These are phyloP conservation scores for Fusarium graminum DNA, from an alignment of 2,329 filamentous ascomycete species.

Conservation along the genomic window DNA sequence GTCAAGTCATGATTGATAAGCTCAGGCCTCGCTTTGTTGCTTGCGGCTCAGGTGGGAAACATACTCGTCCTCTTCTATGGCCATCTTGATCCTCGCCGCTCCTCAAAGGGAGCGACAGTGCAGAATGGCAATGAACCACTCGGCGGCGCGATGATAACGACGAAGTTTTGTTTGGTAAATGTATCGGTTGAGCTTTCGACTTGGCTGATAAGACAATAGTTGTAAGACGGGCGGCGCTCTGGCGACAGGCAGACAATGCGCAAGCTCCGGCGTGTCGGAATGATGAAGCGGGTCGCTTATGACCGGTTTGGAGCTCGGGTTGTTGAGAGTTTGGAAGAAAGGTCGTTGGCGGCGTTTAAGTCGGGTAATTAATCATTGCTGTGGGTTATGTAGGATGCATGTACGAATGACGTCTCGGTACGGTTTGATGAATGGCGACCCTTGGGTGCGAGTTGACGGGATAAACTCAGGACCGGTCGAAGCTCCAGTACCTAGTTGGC, in stretches of 20 bases:
- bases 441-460: conserved; percentile 34
- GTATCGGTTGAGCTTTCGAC: conserved; percentile 14
- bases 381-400: conserved; percentile 36
- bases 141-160: conserved; percentile 16
- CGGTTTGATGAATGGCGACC: conserved; percentile 37
- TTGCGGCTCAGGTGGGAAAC: conserved; percentile 39
- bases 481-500: conserved; percentile 8
- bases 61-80: conserved; percentile 67
- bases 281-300: neutral
- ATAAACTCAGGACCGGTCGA: conserved; percentile 36
- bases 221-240: conserved; percentile 17
- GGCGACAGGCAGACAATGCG: neutral
- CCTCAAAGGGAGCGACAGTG: conserved; percentile 36
- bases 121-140: conserved; percentile 22
- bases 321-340: conserved; percentile 10
- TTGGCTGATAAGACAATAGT: conserved; percentile 13
- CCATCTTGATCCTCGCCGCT: conserved; percentile 58
- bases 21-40: neutral
- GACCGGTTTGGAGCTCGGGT: neutral
- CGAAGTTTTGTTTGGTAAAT: conserved; percentile 21
- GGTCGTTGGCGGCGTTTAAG: conserved; percentile 9
- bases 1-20: conserved; percentile 33
- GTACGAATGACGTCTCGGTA: conserved; percentile 47
- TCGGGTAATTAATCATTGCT: conserved; percentile 25
- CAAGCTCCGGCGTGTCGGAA: neutral